These are phyloP conservation scores for Fusarium cyanostomum DNA, from an alignment of 2,329 filamentous ascomycete species.

Conservation along the genomic window DNA sequence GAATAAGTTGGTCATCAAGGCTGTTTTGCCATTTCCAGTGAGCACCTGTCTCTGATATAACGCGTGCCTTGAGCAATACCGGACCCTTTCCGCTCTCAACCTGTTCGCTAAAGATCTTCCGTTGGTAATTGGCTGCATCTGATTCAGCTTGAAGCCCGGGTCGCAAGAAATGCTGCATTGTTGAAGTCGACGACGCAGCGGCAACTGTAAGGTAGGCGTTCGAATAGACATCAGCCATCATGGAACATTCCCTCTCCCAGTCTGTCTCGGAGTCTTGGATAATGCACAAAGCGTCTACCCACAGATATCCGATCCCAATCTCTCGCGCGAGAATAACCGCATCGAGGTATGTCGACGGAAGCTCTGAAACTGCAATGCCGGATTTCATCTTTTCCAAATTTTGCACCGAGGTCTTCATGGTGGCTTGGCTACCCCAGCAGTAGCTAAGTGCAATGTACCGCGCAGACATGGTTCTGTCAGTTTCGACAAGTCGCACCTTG, in stretches of 20 bases:
- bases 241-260: constrained; percentile 30
- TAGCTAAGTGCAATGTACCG: constrained; percentile 35
- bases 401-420: not conserved
- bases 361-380: not conserved
- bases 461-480: not conserved
- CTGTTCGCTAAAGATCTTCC: not conserved
- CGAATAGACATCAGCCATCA: constrained; percentile 29
- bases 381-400: constrained; percentile 15
- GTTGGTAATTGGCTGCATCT: not conserved
- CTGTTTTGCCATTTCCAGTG: constrained; percentile 29
- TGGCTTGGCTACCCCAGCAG: constrained; percentile 24
- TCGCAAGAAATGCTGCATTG: constrained; percentile 13
- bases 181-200: constrained; percentile 27
- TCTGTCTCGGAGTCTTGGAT: constrained; percentile 23
- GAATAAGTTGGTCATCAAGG: constrained; percentile 9
- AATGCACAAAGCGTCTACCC: constrained; percentile 36
- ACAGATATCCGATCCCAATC: constrained; percentile 22
- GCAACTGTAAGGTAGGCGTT: constrained; percentile 29
- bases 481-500: constrained; percentile 6
- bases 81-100: not conserved
- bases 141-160: constrained; percentile 3
- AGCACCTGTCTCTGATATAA: constrained; percentile 21
- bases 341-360: constrained; percentile 26
- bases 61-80: constrained; percentile 15
- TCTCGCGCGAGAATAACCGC: constrained; percentile 6